A percentile compares a stretch with the other conserved stretches of the same genome.
Evolutionary conservation across 108 stramenopile species (phyloP).

Genomic region (Poteriospumella lacustris): DNA sequence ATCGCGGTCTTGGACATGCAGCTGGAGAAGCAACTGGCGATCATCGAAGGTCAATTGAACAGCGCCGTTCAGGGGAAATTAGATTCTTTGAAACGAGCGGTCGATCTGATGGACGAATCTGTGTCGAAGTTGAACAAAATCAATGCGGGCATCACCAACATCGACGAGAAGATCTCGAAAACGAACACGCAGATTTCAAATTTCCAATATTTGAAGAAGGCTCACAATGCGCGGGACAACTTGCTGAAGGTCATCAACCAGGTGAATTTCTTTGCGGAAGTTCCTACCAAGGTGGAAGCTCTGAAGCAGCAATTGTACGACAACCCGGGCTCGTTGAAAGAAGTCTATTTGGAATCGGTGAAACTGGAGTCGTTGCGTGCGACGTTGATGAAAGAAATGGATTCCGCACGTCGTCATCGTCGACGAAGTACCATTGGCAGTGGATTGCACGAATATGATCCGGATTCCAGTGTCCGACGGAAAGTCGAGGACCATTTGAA

Average conservation of each 20-base stretch:
- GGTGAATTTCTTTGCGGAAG: slow-evolving; percentile 10
- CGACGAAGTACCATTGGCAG: not conserved
- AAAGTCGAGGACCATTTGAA: not conserved
- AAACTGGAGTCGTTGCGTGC: not conserved
- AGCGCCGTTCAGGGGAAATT: slow-evolving; percentile 19
- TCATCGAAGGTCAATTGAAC: not conserved
- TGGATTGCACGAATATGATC: not conserved
- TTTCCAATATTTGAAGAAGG: not conserved
- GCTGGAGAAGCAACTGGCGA: slow-evolving; percentile 1
- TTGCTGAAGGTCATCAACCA: slow-evolving; percentile 15
- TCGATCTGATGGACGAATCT: slow-evolving; percentile 27
- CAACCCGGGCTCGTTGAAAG: not conserved
- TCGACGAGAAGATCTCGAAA: slow-evolving; percentile 1
- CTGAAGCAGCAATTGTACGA: not conserved
- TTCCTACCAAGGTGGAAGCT: not conserved
- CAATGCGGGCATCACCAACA: not conserved
- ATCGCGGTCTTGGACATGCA: not conserved
- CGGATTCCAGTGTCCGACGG: not conserved
- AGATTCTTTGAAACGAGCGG: slow-evolving; percentile 21
- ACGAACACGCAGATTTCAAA: slow-evolving; percentile 15
- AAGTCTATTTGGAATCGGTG: slow-evolving; percentile 5
- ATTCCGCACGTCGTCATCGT: not conserved
- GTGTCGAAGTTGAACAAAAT: not conserved
- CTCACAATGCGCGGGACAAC: slow-evolving; percentile 1
- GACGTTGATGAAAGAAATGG: slow-evolving; percentile 3